Base-by-base conservation (phyloP, 768 basidiomycete genomes). In the Mycena filopes region DNA sequence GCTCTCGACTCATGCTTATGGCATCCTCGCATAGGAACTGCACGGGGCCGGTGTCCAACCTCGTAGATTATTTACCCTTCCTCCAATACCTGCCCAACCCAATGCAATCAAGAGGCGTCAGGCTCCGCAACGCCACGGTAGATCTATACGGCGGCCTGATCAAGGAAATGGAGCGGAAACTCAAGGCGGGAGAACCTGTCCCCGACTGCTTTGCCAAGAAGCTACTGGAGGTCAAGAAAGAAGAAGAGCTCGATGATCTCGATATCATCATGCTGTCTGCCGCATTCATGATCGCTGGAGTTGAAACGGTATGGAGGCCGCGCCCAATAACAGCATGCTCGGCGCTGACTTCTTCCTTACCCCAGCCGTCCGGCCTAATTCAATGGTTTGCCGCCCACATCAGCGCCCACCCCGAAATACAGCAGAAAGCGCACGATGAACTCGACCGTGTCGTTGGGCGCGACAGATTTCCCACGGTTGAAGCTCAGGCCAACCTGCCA, bases 261-360 rank as follows among this genome's bases (percentile, higher is more conserved):
- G 83, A 84, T 68, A 79, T 81, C 73, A 49, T 73, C 10, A 81
- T 83, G 33, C 71, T 84, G 18, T 76, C 78, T 21, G 72, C 79
- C 4, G 81, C 77, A 4, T 83, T 83, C 65, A 82, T 80, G 75
- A 79, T 83, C 13, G 83, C 79, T 5, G 83, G 83, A 15, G 79
- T 83, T n/a, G 78, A 83, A 60, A 78, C 83, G 31, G 82, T 81
- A n/a, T n/a, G n/a, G n/a, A n/a, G n/a, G n/a, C n/a, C n/a, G 46
- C 21, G 75, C 69, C 6, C 18, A 25, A 43, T 21, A 7, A 9
- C 33, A 31, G 43, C 33, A 10, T 48, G 40, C 21, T 12, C 25
- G 9, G 25, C 46, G 6, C 12, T 20, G n/a, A 13, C 21, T n/a
- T 20, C 29, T 45, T 18, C 33, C n/a, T 47, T 28, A 20, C 5